Evolutionary conservation across 371 early-diverging fungal species (phyloP), one percentile per base, ranked within the genome.

Genomic region (Circinella minor): DNA sequence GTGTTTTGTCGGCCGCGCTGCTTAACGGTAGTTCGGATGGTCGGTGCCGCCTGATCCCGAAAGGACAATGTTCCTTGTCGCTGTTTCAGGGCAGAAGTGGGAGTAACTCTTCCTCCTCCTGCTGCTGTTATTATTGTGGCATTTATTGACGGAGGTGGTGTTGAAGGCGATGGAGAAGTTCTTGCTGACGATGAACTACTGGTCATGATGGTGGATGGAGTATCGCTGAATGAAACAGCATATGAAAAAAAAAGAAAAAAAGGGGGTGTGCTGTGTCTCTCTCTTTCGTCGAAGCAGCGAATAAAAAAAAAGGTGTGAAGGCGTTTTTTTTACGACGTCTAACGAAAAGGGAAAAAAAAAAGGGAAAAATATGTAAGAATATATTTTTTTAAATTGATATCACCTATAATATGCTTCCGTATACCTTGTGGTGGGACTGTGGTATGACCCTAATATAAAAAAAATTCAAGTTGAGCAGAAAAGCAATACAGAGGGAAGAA

Each of bases 81-180:
- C 55, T 63, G 63, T 47, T 69, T 69, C 69, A 69, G 69, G 69
- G 69, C 63, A 63, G 69, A 46, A n/a, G 43, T 63, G 1, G 14
- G 15, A 49, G 27, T 14, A 55, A 38, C 67, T 47, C 49, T 49
- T 64, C 36, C 54, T 61, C 14, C 61, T 61, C 13, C 39, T 54
- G 57, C 67, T 46, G 61, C 17, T 48, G 55, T 27, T 55, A 38
- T n/a, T 46, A 14, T 18, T 63, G 54, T 54, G 36, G 61, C 17
- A 15, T 51, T 51, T 51, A 61, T 48, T 48, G 67, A 67, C 60
- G 67, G 67, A 61, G 67, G 67, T 48, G 67, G 67, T n/a, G 67
- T 67, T 10, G 67, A 67, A 47, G 67, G 67, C 34, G 61, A 67
- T 67, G 63, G 48, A 17, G 46, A 62, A 17, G 66, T 65, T 55